phyloP scores from a whole-genome alignment of 345 rosid species.

The Geranium rotundifolium region DNA sequence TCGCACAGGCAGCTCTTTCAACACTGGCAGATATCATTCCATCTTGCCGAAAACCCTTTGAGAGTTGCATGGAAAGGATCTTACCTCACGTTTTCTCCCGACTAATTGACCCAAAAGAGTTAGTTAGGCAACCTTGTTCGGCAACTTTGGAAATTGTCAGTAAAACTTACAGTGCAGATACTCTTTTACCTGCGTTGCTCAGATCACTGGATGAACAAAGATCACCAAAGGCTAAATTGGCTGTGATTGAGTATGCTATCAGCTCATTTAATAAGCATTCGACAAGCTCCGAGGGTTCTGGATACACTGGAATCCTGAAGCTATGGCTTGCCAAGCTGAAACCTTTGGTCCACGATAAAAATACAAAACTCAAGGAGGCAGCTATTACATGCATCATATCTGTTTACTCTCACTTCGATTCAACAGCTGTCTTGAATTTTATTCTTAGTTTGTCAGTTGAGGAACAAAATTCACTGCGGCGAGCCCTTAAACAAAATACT shows the following conservation, averaged over 20 bases:
- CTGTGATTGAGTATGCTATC: slow-evolving; percentile 88
- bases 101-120: slow-evolving; percentile 92
- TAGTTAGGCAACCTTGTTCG: slow-evolving; percentile 90
- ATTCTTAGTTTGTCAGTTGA: slow-evolving; percentile 91
- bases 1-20: slow-evolving; percentile 97
- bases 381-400: slow-evolving; percentile 91
- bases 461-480: slow-evolving; percentile 90
- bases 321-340: slow-evolving; percentile 90
- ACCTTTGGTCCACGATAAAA: slow-evolving; percentile 80
- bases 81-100: slow-evolving; percentile 95
- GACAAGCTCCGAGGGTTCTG: slow-evolving; percentile 63
- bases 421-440: slow-evolving; percentile 80
- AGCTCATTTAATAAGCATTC: slow-evolving; percentile 83
- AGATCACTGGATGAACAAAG: slow-evolving; percentile 98
- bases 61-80: slow-evolving; percentile 94
- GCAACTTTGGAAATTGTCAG: slow-evolving; percentile 86
- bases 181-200: slow-evolving; percentile 86
- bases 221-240: slow-evolving; percentile 96
- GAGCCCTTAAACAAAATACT: slow-evolving; percentile 82
- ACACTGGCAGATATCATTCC: slow-evolving; percentile 92
- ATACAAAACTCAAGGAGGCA: slow-evolving; percentile 86
- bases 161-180: slow-evolving; percentile 84
- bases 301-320: slow-evolving; percentile 79
- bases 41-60: slow-evolving; percentile 92
- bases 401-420: slow-evolving; percentile 76